Conservation (phyloP, 768 basidiomycete species). For the Pulveroboletus sp. region DNA sequence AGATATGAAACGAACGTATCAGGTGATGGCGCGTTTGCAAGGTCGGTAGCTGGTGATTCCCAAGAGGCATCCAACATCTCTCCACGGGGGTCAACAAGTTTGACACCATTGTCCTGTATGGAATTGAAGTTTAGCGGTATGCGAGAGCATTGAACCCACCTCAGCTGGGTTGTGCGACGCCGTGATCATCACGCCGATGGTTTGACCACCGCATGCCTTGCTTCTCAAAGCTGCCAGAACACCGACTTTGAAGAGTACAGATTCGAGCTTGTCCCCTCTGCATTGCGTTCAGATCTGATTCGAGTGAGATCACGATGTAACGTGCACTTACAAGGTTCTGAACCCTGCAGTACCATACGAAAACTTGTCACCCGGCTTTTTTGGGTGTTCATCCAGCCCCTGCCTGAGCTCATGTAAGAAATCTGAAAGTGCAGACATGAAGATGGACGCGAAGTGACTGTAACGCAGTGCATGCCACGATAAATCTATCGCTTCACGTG, state of each 20-base stretch:
- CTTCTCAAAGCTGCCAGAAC: conserved; percentile 88
- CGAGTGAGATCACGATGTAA: conserved; percentile 2
- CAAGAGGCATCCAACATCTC: conserved; percentile 96
- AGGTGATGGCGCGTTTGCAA: conserved; percentile 81
- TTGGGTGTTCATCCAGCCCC: conserved; percentile 63
- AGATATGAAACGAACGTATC: conserved; percentile 70
- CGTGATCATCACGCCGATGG: conserved; percentile 97
- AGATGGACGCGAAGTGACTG: neutral
- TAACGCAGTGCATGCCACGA: too few species aligned
- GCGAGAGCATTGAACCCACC: conserved; percentile 43
- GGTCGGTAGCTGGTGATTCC: conserved; percentile 82
- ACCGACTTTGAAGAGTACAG: conserved; percentile 92
- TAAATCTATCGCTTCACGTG: conserved; percentile 13
- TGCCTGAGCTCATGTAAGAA: conserved; percentile 44
- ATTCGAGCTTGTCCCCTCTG: conserved; percentile 74
- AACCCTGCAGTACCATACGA: conserved; percentile 96
- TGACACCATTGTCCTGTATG: conserved; percentile 93
- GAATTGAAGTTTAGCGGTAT: conserved; percentile 2
- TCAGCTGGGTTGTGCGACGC: conserved; percentile 99
- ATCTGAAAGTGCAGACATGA: conserved; percentile 34
- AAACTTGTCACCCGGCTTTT: conserved; percentile 66
- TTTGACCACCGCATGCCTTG: conserved; percentile 86
- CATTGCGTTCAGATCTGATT: conserved; percentile 10
- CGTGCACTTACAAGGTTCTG: conserved; percentile 71
- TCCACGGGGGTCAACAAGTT: conserved; percentile 94